Evolutionary conservation across 2,329 filamentous ascomycete genomes (phyloP).

Genomic region (Periconia sp.): DNA sequence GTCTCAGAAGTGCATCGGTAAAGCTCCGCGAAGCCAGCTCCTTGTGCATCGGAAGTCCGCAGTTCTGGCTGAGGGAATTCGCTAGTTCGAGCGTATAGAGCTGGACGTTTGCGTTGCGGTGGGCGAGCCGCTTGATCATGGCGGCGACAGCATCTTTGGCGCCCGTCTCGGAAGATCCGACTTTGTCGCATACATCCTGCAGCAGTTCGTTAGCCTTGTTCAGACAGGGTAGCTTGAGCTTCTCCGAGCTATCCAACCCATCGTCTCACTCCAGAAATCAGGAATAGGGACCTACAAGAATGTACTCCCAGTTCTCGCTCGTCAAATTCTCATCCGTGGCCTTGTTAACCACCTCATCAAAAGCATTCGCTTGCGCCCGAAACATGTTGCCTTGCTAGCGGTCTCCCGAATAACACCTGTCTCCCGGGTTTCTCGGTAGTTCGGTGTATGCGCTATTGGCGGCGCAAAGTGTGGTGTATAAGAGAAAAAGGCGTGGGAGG

Average conservation of each 20-base stretch:
- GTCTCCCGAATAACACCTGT: no score
- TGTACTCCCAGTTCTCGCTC: constrained; percentile 77
- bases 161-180: constrained; percentile 58
- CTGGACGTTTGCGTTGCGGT: constrained; percentile 95
- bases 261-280: no score
- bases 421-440: no score
- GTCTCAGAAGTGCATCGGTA: constrained; percentile 87
- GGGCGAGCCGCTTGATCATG: constrained; percentile 89
- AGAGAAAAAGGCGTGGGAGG: constrained; percentile 6
- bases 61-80: constrained; percentile 92
- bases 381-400: constrained; percentile 47
- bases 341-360: constrained; percentile 75
- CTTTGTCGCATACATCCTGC: constrained; percentile 67
- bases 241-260: no score
- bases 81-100: constrained; percentile 90
- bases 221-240: no score
- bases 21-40: constrained; percentile 91
- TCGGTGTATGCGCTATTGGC: background rate
- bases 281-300: constrained; percentile 58
- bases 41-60: constrained; percentile 82
- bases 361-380: constrained; percentile 66
- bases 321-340: constrained; percentile 98
- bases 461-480: constrained; percentile 1
- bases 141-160: constrained; percentile 86
- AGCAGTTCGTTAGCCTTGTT: constrained; percentile 15